Evolutionary conservation across 1,284 basidiomycete genomes (phyloP), one percentile per base, ranked within the genome.

Genomic region (Kalmanozyma brasiliensis): DNA sequence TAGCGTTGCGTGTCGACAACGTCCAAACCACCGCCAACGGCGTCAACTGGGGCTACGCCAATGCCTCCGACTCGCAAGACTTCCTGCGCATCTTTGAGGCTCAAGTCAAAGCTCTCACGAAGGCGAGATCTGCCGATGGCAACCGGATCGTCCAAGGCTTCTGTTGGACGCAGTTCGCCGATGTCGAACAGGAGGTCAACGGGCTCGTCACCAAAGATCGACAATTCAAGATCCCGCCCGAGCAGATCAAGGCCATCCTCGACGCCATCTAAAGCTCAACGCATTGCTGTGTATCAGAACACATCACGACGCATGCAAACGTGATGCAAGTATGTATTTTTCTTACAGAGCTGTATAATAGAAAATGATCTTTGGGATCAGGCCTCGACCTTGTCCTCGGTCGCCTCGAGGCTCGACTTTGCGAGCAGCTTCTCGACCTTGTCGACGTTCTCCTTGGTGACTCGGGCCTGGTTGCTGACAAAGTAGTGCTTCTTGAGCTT

Each of bases 401-500:
- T 16, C 11, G 58, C 61, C 47, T 53, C 51, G 16, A 73, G 14
- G 43, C 58, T 49, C 5, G 40, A 46, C 44, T 67, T 70, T 11
- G 70, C 69, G 11, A 81, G 59, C 45, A 73, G 26, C 69, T 77
- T 78, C 22, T 82, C 80, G 20, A 77, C 76, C 55, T 64, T 53
- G 14, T 75, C 73, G 24, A 81, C 65, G 60, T 81, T 79, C 37
- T 83, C 83, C 80, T 83, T 82, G 40, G 85, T 85, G 73, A 84
- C 83, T 19, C 83, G 73, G 45, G 83, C 84, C 77, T 87, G 85
- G 83, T 88, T 87, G 64, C 85, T 85, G 81, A 91, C 88, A 82
- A 90, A 98, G 94, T 94, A 98, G 38, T 90, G 87, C 84, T 93
- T 94, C 87, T 98, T 99, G 53, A 89, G 92, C 84, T 91, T 90